Percentiles rank a stretch among this genome's conserved stretches.
Conservation (phyloP, 805 yeast genomes). For the Kodamaea hsintzibuensis region DNA sequence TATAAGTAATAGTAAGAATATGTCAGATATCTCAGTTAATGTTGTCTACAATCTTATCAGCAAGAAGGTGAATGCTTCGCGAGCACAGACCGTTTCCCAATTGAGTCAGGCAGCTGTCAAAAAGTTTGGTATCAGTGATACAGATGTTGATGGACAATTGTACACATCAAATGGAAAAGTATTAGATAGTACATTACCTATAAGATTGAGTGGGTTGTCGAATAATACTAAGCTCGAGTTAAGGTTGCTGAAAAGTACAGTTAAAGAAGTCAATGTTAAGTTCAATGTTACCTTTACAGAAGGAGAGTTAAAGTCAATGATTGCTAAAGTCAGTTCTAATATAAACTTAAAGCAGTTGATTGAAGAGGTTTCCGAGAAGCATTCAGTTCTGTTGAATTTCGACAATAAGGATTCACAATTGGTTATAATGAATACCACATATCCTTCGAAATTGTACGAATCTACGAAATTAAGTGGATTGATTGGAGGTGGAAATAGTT, state of each 20-base stretch:
- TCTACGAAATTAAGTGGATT: conserved; percentile 16
- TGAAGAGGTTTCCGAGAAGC: conserved; percentile 16
- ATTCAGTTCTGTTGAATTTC: conserved; percentile 7
- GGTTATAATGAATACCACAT: conserved; percentile 16
- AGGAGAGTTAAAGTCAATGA: conserved; percentile 5
- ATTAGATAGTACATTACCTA: conserved; percentile 32
- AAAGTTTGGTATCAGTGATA: conserved; percentile 25
- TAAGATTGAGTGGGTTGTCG: conserved; percentile 32
- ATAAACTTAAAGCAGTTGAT: conserved; percentile 22
- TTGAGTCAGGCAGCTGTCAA: conserved; percentile 21
- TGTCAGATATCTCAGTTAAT: conserved; percentile 23
- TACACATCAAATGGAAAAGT: conserved; percentile 25
- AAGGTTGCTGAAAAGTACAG: conserved; percentile 12
- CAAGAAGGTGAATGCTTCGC: conserved; percentile 30
- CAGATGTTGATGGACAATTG: conserved; percentile 24
- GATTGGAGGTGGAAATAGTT: conserved; percentile 21
- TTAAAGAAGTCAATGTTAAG: conserved; percentile 19
- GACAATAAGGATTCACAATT: conserved; percentile 12
- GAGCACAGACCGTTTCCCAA: conserved; percentile 29
- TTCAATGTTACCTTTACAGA: conserved; percentile 13
- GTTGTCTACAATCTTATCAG: conserved; percentile 22
- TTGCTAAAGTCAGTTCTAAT: conserved; percentile 12
- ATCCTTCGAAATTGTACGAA: conserved; percentile 12
- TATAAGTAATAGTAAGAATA: conserved; percentile 8
- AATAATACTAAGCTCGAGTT: conserved; percentile 36